phyloP scores from a whole-genome alignment of 2,329 filamentous ascomycete genomes.

The Colletotrichum neosansevieriae region DNA sequence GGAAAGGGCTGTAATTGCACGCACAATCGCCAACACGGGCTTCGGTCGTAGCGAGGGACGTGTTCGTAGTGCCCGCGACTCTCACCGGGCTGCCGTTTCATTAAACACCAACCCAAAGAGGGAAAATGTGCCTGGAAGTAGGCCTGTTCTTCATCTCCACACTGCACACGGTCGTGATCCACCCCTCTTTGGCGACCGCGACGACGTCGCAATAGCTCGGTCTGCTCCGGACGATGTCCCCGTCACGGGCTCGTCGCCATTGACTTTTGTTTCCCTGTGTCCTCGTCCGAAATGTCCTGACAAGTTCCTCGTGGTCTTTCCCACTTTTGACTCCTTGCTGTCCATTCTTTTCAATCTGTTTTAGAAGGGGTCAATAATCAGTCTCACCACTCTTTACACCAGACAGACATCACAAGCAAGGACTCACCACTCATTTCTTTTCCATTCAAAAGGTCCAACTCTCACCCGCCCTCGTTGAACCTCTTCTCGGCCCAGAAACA shows the following conservation, averaged over 20 bases:
- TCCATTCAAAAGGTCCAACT: constrained; percentile 7
- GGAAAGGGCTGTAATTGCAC: constrained; percentile 32
- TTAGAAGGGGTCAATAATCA: constrained; percentile 30
- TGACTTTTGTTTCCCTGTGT: constrained; percentile 32
- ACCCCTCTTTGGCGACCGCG: constrained; percentile 25
- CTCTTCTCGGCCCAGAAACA: constrained; percentile 18
- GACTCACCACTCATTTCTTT: constrained; percentile 37
- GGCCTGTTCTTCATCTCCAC: constrained; percentile 39
- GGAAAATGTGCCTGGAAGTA: constrained; percentile 26
- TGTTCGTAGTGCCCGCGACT: constrained; percentile 10
- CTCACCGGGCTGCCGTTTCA: constrained; percentile 37
- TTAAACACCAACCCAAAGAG: constrained; percentile 36
- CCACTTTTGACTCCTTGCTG: constrained; percentile 27
- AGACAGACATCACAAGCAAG: constrained; percentile 16
- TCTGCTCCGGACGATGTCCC: constrained; percentile 30
- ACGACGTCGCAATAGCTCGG: constrained; percentile 38
- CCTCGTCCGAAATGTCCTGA: neutral
- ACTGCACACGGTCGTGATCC: constrained; percentile 31
- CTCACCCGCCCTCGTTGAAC: constrained; percentile 18
- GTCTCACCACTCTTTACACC: constrained; percentile 36
- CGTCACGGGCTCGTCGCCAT: constrained; percentile 21
- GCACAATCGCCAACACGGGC: constrained; percentile 8
- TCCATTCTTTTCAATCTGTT: constrained; percentile 23
- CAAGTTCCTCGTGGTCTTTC: constrained; percentile 3
- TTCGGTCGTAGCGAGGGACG: neutral